A percentile compares a stretch with the other conserved stretches of the same genome.
phyloP scores from a whole-genome alignment of 306 rosid genomes.

The Gleditsia sinensis region DNA sequence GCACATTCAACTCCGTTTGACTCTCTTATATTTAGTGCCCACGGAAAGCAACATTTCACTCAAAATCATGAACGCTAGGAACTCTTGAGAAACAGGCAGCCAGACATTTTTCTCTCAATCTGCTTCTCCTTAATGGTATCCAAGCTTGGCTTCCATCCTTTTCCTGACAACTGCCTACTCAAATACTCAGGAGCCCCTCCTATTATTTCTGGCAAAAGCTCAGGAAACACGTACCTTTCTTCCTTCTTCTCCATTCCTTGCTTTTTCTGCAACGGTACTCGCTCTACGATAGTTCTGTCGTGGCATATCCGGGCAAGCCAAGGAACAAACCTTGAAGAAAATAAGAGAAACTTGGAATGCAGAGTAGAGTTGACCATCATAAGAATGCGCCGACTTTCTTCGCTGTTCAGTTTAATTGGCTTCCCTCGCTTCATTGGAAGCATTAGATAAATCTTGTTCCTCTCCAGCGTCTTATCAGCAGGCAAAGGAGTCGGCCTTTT shows the following conservation, averaged over 20 bases:
- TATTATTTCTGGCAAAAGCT: conserved; percentile 44
- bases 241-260: conserved; percentile 28
- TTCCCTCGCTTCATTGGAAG: conserved; percentile 78
- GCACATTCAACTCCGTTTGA: not conserved
- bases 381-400: conserved; percentile 56
- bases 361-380: conserved; percentile 41
- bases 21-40: not conserved
- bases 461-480: conserved; percentile 66
- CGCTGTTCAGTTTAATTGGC: conserved; percentile 46
- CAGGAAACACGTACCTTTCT: conserved; percentile 35
- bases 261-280: conserved; percentile 29
- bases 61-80: not conserved
- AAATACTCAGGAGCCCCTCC: conserved; percentile 65
- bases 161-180: conserved; percentile 77
- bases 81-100: conserved; percentile 50
- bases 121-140: conserved; percentile 81
- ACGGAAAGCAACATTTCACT: not conserved
- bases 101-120: conserved; percentile 47
- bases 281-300: not conserved
- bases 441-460: conserved; percentile 63
- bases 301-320: conserved; percentile 54
- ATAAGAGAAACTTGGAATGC: conserved; percentile 37
- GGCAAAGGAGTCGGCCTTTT: conserved; percentile 64
- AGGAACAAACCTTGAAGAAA: conserved; percentile 53
- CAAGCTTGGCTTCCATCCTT: conserved; percentile 86